Percentiles rank a stretch among this genome's conserved stretches.
phyloP scores from a whole-genome alignment of 306 rosid species.

The Glycine tomentella region DNA sequence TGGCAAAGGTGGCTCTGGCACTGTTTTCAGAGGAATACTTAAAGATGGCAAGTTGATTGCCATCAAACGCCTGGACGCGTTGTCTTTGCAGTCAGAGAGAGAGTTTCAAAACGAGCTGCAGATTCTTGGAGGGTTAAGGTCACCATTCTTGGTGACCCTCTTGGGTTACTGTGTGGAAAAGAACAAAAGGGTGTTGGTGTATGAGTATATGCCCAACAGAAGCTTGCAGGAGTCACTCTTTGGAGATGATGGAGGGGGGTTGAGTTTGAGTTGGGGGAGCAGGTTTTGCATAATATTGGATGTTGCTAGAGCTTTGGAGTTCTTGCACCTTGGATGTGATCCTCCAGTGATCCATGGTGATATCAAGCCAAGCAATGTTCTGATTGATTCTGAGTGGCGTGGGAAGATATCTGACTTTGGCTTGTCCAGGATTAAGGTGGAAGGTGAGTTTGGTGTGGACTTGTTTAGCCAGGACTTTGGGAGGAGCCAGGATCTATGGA shows the following conservation, averaged over 20 bases:
- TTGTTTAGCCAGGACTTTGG: slow-evolving; percentile 94
- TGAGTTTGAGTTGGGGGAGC: slow-evolving; percentile 80
- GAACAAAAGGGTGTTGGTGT: slow-evolving; percentile 75
- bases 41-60: slow-evolving; percentile 80
- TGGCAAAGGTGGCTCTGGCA: slow-evolving; percentile 97
- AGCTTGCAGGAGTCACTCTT: slow-evolving; percentile 92
- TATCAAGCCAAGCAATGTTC: slow-evolving; percentile 88
- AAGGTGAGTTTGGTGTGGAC: slow-evolving; percentile 84
- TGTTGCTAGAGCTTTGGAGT: slow-evolving; percentile 87
- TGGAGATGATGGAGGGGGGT: slow-evolving; percentile 58
- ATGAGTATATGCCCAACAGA: slow-evolving; percentile 86
- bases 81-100: slow-evolving; percentile 76
- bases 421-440: slow-evolving; percentile 90
- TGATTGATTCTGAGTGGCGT: slow-evolving; percentile 71
- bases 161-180: slow-evolving; percentile 89
- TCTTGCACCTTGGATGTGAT: slow-evolving; percentile 87
- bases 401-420: slow-evolving; percentile 90
- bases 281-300: slow-evolving; percentile 79
- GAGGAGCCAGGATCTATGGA: slow-evolving; percentile 77
- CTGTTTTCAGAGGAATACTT: slow-evolving; percentile 85
- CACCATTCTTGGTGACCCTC: slow-evolving; percentile 85
- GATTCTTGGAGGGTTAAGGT: slow-evolving; percentile 90
- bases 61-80: slow-evolving; percentile 71
- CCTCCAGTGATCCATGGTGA: slow-evolving; percentile 98
- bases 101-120: slow-evolving; percentile 96